Conservation (phyloP, 345 rosid genomes). For the Populus pruinosa region DNA sequence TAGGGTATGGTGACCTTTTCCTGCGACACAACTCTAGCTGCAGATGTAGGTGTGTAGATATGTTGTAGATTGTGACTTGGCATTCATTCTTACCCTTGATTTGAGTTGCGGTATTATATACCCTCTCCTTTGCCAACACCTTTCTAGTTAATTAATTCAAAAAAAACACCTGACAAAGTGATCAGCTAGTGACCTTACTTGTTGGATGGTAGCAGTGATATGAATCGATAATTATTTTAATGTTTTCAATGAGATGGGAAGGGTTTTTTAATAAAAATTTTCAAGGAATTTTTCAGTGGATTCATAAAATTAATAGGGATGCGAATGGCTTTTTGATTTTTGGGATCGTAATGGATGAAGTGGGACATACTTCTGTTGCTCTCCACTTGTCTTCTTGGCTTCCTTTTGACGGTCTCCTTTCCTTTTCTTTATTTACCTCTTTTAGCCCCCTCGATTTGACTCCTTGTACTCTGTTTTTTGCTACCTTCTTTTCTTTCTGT, state of each 20-base stretch:
- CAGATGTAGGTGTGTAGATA: not conserved
- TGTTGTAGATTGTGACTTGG: slow-evolving; percentile 5
- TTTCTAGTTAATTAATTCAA: not conserved
- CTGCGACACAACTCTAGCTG: slow-evolving; percentile 2
- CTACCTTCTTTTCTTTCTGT: not conserved
- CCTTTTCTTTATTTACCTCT: not conserved
- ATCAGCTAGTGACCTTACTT: not conserved
- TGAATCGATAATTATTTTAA: not conserved
- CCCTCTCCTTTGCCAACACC: not conserved
- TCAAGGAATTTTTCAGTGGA: not conserved
- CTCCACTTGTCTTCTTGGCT: slow-evolving; percentile 8
- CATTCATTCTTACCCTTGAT: not conserved
- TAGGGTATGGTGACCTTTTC: not conserved
- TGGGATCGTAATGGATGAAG: not conserved
- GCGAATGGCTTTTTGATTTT: not conserved
- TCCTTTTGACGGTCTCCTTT: not conserved
- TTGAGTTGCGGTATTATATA: not conserved
- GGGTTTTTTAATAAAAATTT: not conserved
- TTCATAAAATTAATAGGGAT: not conserved
- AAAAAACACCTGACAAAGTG: not conserved
- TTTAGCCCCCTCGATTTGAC: not conserved
- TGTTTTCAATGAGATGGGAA: slow-evolving; percentile 16
- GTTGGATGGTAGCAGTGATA: not conserved
- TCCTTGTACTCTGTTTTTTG: not conserved
- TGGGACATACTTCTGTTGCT: not conserved